These are phyloP conservation scores for Fonsecaea monophora DNA, from an alignment of 2,329 filamentous ascomycete genomes.

Conservation along the genomic window DNA sequence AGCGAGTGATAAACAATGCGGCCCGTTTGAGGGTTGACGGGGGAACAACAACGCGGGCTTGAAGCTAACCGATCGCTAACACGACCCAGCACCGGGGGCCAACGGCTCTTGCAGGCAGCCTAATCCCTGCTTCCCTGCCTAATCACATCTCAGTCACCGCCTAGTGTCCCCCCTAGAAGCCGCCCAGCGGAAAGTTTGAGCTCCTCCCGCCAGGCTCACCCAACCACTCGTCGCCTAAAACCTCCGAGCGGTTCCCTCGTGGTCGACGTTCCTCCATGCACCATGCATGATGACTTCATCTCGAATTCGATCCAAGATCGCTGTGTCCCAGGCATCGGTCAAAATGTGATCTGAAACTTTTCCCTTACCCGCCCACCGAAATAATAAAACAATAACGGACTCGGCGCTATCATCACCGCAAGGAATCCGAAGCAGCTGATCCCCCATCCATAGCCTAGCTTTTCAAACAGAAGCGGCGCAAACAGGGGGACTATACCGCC, in stretches of 20 bases:
- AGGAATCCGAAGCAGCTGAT: conserved; percentile 58
- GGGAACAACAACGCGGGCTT: conserved; percentile 26
- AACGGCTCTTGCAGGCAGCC: conserved; percentile 11
- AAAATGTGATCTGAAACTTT: conserved; percentile 45
- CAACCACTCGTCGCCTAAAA: conserved; percentile 10
- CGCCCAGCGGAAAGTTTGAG: conserved; percentile 9
- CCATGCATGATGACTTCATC: conserved; percentile 2
- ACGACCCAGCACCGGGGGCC: conserved; percentile 6
- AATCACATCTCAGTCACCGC: background rate
- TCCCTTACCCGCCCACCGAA: conserved; percentile 57
- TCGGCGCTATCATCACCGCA: conserved; percentile 55
- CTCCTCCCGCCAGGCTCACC: conserved; percentile 5
- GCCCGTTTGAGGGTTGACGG: conserved; percentile 27
- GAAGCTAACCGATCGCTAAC: conserved; percentile 14
- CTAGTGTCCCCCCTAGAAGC: background rate
- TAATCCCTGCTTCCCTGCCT: background rate
- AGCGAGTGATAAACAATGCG: conserved; percentile 32
- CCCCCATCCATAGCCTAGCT: conserved; percentile 49
- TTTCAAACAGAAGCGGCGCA: conserved; percentile 50
- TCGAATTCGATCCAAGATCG: background rate
- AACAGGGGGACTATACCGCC: conserved; percentile 60
- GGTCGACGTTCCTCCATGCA: conserved; percentile 1
- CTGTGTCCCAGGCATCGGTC: background rate
- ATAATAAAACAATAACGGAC: conserved; percentile 57
- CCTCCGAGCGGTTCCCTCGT: conserved; percentile 8